Percentiles rank a stretch among this genome's conserved stretches.
Evolutionary conservation across 2,329 filamentous ascomycete genomes (phyloP).

Genomic region (Mycocentrospora acerina): DNA sequence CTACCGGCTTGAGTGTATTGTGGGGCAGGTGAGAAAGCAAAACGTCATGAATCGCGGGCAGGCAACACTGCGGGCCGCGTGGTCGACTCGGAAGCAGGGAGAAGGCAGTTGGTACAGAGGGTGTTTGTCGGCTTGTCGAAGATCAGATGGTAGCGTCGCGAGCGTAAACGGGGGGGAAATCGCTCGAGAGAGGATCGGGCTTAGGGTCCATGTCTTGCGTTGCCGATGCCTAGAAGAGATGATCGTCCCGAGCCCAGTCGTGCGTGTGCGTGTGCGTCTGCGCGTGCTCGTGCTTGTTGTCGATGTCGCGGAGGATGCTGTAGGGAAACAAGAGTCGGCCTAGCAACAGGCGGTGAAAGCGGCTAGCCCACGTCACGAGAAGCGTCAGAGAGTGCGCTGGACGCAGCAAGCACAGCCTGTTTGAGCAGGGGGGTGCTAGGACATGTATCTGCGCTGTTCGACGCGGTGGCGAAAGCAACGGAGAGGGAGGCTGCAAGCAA

Average conservation of each 20-base stretch:
- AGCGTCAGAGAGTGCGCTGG: conserved; percentile 12
- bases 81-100: no score
- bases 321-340: conserved; percentile 5
- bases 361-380: conserved; percentile 24
- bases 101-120: no score
- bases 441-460: neutral
- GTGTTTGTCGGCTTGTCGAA: neutral
- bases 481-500: no score
- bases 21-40: neutral
- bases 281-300: conserved; percentile 1
- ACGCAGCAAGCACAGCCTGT: neutral
- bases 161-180: conserved; percentile 35
- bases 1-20: no score
- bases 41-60: conserved; percentile 1
- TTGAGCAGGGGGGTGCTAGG: neutral
- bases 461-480: neutral
- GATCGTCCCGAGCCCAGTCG: neutral
- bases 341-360: conserved; percentile 20
- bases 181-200: conserved; percentile 37
- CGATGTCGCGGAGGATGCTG: conserved; percentile 2
- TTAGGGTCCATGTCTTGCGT: conserved; percentile 37
- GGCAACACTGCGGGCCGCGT: neutral
- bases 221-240: neutral
- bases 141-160: conserved; percentile 15
- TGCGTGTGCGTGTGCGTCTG: conserved; percentile 1